A percentile compares a stretch with the other conserved stretches of the same genome.
These are phyloP conservation scores for Mycena albidolilacea DNA, from an alignment of 768 basidiomycete species.

Conservation along the genomic window DNA sequence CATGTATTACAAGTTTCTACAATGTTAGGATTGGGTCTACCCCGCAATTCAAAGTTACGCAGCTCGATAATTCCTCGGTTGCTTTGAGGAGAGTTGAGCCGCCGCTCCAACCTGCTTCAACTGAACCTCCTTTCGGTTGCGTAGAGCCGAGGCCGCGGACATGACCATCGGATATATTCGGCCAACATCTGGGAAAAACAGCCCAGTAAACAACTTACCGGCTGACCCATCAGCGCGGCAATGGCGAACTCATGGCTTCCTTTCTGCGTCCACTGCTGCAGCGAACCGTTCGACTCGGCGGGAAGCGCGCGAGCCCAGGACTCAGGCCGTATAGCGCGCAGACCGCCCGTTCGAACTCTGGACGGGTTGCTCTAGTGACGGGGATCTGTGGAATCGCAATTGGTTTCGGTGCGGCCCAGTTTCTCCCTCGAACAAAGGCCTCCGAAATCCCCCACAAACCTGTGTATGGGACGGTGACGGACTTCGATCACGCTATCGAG, in stretches of 20 bases:
- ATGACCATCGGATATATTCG: too few species aligned
- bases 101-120: too few species aligned
- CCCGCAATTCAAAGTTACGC: too few species aligned
- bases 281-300: neutral
- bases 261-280: conserved; percentile 22
- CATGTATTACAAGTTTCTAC: too few species aligned
- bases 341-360: neutral
- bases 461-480: conserved; percentile 14
- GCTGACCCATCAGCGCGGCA: too few species aligned
- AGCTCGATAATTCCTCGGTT: too few species aligned
- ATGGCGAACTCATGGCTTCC: conserved; percentile 13
- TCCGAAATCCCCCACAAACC: neutral
- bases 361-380: neutral
- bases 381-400: conserved; percentile 31
- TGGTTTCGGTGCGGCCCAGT: conserved; percentile 20
- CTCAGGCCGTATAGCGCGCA: conserved; percentile 8
- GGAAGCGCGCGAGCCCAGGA: neutral
- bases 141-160: too few species aligned
- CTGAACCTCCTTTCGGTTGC: too few species aligned
- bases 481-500: conserved; percentile 25
- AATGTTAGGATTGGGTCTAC: too few species aligned
- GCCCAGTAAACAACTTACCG: too few species aligned
- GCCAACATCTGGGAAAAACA: too few species aligned
- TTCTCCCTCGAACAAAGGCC: neutral
- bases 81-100: too few species aligned